These are phyloP conservation scores for Carex kokanica DNA, from an alignment of 176 grass and related monocot species.

Conservation along the genomic window DNA sequence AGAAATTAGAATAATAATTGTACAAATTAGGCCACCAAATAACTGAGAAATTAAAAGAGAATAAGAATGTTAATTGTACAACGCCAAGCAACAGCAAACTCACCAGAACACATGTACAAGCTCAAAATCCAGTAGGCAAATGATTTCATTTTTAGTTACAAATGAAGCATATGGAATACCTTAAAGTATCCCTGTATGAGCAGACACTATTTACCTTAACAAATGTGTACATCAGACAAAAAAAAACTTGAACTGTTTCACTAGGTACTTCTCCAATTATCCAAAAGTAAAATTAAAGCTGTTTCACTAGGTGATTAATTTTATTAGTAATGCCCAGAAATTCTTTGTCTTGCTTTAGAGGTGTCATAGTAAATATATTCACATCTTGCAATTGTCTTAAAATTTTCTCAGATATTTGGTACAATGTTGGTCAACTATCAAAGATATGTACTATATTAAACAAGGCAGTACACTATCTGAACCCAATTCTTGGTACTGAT, in stretches of 20 bases:
- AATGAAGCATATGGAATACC: not conserved
- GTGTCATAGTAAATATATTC: not conserved
- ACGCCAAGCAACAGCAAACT: too few species aligned
- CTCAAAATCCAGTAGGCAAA: not conserved
- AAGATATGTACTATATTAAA: constrained; percentile 18
- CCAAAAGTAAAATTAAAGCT: too few species aligned
- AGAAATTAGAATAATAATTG: not conserved
- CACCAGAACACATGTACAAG: not conserved
- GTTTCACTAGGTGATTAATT: too few species aligned
- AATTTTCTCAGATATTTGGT: too few species aligned
- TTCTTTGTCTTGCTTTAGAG: not conserved
- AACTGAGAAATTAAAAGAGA: constrained; percentile 40
- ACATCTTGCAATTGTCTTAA: not conserved
- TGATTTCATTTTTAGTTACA: not conserved
- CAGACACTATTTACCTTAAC: not conserved
- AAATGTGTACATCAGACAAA: not conserved
- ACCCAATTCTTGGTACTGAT: not conserved
- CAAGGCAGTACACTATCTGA: not conserved
- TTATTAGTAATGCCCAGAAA: too few species aligned
- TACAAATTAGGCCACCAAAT: constrained; percentile 48
- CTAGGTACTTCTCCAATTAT: too few species aligned
- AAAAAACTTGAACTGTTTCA: too few species aligned
- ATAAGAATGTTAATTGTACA: not conserved
- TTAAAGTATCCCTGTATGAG: too few species aligned
- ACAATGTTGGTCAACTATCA: not conserved